A percentile compares a stretch with the other conserved stretches of the same genome.
Conservation (phyloP, 768 basidiomycete species). For the Pleurotus cornucopiae region DNA sequence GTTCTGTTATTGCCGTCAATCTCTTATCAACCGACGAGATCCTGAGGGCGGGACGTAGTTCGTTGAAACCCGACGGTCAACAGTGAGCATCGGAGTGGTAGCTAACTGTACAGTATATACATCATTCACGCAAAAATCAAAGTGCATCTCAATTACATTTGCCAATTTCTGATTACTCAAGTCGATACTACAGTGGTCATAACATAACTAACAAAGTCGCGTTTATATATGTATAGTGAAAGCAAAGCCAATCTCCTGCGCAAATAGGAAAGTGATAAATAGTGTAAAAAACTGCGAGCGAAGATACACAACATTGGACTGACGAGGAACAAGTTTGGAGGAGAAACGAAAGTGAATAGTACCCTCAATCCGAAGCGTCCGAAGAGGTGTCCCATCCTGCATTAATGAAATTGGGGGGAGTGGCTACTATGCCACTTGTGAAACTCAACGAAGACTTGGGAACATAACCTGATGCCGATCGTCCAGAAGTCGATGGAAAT, state of each 20-base stretch:
- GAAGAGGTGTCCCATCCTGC: constrained; percentile 27
- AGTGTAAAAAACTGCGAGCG: not conserved
- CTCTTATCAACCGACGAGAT: constrained; percentile 96
- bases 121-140: not conserved
- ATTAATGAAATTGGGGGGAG: constrained; percentile 47
- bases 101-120: constrained; percentile 6
- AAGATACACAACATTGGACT: not conserved
- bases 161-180: not conserved
- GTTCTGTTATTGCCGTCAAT: constrained; percentile 93
- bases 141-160: constrained; percentile 9
- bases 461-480: constrained; percentile 3
- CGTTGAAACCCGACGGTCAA: constrained; percentile 75
- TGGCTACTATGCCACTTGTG: constrained; percentile 29
- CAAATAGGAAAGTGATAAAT: constrained; percentile 8
- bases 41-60: constrained; percentile 82
- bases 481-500: constrained; percentile 18
- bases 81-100: constrained; percentile 23
- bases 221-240: not conserved
- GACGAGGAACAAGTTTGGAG: not conserved
- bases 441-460: constrained; percentile 34
- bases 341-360: not conserved
- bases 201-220: constrained; percentile 1
- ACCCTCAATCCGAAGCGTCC: constrained; percentile 5
- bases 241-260: constrained; percentile 3
- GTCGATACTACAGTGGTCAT: constrained; percentile 3